phyloP scores from a whole-genome alignment of 805 yeast species.

The Candida railenensis region DNA sequence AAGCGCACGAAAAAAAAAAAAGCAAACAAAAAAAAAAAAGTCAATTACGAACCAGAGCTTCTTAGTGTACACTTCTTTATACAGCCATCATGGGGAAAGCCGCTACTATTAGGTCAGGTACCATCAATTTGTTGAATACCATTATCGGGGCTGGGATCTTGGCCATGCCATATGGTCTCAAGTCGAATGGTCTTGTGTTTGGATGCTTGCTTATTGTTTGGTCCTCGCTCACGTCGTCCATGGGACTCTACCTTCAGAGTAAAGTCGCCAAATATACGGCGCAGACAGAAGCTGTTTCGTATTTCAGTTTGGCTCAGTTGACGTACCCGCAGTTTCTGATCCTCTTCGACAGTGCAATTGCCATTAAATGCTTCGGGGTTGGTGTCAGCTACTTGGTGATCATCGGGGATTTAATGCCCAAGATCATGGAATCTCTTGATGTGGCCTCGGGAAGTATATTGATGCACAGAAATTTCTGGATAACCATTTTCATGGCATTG shows the following conservation, averaged over 20 bases:
- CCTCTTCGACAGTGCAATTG: slow-evolving; percentile 72
- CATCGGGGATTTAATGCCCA: slow-evolving; percentile 76
- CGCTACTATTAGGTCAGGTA: slow-evolving; percentile 47
- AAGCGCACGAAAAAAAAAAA: neutral
- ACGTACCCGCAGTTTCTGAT: slow-evolving; percentile 71
- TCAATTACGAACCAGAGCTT: too few relatives aligned
- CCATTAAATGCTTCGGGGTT: slow-evolving; percentile 78
- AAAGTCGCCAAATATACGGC: slow-evolving; percentile 49
- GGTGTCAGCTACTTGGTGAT: slow-evolving; percentile 69
- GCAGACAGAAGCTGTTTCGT: slow-evolving; percentile 41
- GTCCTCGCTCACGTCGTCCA: slow-evolving; percentile 49
- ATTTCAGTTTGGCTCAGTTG: slow-evolving; percentile 47
- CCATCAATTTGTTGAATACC: slow-evolving; percentile 54
- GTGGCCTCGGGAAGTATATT: slow-evolving; percentile 20
- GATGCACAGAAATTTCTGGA: slow-evolving; percentile 50
- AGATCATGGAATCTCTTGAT: slow-evolving; percentile 41
- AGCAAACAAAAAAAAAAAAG: too few relatives aligned
- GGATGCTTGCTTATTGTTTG: slow-evolving; percentile 41
- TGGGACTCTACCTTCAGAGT: slow-evolving; percentile 65
- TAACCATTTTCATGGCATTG: slow-evolving; percentile 47
- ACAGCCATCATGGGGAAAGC: slow-evolving; percentile 8
- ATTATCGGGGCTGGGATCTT: slow-evolving; percentile 67
- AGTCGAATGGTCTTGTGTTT: slow-evolving; percentile 44
- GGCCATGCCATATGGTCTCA: slow-evolving; percentile 70
- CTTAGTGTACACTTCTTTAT: too few relatives aligned